Conservation (phyloP, 148 eudicot genomes). For the Bassia scoparia region DNA sequence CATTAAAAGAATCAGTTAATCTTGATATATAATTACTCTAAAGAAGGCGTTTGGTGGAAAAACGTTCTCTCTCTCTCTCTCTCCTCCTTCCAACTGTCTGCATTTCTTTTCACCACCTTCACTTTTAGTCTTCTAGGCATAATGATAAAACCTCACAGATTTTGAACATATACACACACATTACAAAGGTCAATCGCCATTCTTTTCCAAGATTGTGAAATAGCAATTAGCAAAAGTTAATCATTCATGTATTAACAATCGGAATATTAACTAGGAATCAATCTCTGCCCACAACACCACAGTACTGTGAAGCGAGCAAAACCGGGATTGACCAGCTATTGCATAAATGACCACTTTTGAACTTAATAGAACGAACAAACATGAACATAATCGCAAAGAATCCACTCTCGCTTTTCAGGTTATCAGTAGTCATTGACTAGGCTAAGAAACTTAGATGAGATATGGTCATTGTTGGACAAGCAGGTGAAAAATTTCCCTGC, state of each 20-base stretch:
- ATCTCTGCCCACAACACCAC: neutral
- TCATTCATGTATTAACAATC: neutral
- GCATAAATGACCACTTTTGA: neutral
- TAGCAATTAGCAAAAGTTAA: neutral
- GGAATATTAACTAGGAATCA: neutral
- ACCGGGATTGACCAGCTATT: neutral
- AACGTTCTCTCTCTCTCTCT: neutral
- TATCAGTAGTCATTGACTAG: constrained; percentile 21
- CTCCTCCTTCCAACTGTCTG: constrained; percentile 11
- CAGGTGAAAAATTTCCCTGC: constrained; percentile 20
- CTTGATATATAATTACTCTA: neutral
- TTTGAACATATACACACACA: constrained; percentile 16
- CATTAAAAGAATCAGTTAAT: neutral
- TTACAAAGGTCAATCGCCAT: constrained; percentile 10
- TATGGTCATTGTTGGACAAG: constrained; percentile 12
- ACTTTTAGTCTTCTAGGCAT: neutral
- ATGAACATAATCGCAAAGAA: neutral
- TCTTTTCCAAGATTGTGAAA: neutral
- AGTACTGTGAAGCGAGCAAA: neutral
- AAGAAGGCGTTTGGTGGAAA: constrained; percentile 9
- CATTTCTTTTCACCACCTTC: constrained; percentile 9
- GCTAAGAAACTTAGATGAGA: constrained; percentile 17
- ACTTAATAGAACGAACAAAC: neutral
- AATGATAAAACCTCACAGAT: constrained; percentile 20
- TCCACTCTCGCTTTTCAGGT: constrained; percentile 1